Evolutionary conservation across 2,329 filamentous ascomycete species (phyloP), one percentile per base, ranked within the genome.

Genomic region (Onygenales sp.): DNA sequence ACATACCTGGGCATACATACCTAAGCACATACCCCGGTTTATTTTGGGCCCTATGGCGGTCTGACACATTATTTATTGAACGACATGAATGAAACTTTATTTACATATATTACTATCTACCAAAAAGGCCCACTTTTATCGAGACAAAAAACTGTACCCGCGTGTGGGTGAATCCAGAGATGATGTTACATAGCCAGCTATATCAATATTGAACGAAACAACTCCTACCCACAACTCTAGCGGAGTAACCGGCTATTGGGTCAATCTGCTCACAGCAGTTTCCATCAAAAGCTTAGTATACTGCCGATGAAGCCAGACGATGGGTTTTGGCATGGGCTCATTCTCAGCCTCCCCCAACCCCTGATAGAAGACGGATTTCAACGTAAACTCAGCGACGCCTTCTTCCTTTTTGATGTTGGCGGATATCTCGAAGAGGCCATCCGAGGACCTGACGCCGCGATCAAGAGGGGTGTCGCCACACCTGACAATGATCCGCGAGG

Each of bases 361-460:
- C 60, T 79, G 74, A 64, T 74, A 86, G 76, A 77, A 87, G 61
- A 73, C 75, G 69, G 80, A 84, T 76, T 85, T 87, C 52, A 88
- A 69, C 2, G 75, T 72, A 58, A 87, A 79, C 65, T 85, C 83
- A 2, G 79, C 84, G 55, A 82, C 77, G 10, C 76, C 77, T 36
- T 78, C 71, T 5, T 79, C 75, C 17, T 76, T 73, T 67, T 87
- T 82, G 13, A 86, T 69, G 10, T 74, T 73, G 3, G 82, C 83
- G 14, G 74, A 75, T 62, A 87, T 83, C 65, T 84, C 76, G 58
- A 87, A 86, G 31, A 87, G 70, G 0, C 85, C 85, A 61, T 88
- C 85, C 1, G 77, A 79, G 7, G 75, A 72, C 7, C 85, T 75
- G 2, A 79, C 75, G 0, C 72, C 77, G 44, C 70, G 71, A 44